Evolutionary conservation across 164 flowering plant species (phyloP).

Genomic region (Kalanchoe fedtschenkoi): DNA sequence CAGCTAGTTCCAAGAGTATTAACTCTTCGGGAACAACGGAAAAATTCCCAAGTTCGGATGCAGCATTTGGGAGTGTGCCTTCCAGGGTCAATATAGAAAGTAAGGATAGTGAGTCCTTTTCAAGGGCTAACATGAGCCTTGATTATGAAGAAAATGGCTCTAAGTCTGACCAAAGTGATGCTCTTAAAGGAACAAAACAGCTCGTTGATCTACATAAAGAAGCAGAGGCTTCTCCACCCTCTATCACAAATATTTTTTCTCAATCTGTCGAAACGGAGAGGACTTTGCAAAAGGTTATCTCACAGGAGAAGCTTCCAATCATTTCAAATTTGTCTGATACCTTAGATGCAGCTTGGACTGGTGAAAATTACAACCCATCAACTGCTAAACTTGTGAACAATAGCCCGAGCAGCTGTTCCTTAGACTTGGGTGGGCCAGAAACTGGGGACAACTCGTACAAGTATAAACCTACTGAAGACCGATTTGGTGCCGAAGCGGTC

Average conservation of each 20-base stretch:
- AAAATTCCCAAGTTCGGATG: conserved; percentile 23
- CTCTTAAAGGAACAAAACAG: background rate
- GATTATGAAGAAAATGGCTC: background rate
- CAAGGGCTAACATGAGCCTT: background rate
- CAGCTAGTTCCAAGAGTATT: conserved; percentile 30
- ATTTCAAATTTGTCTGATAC: conserved; percentile 59
- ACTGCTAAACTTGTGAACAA: conserved; percentile 21
- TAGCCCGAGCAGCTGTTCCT: conserved; percentile 22
- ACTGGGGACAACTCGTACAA: conserved; percentile 12
- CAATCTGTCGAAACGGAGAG: conserved; percentile 20
- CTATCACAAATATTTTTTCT: conserved; percentile 15
- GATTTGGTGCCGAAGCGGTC: conserved; percentile 17
- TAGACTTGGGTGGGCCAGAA: conserved; percentile 1
- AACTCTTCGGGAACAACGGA: conserved; percentile 16
- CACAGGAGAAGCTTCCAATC: conserved; percentile 55
- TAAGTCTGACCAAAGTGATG: background rate
- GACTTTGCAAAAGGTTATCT: conserved; percentile 34
- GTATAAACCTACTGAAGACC: conserved; percentile 32
- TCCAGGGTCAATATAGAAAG: background rate
- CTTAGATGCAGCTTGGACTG: conserved; percentile 95
- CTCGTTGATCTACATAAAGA: background rate
- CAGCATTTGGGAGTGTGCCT: conserved; percentile 19
- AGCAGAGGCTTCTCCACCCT: conserved; percentile 14
- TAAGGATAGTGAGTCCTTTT: background rate
- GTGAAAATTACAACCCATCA: conserved; percentile 41